Evolutionary conservation across 176 grass and related monocot species (phyloP), one percentile per base, ranked within the genome.

Genomic region (Oryza glaberrima): DNA sequence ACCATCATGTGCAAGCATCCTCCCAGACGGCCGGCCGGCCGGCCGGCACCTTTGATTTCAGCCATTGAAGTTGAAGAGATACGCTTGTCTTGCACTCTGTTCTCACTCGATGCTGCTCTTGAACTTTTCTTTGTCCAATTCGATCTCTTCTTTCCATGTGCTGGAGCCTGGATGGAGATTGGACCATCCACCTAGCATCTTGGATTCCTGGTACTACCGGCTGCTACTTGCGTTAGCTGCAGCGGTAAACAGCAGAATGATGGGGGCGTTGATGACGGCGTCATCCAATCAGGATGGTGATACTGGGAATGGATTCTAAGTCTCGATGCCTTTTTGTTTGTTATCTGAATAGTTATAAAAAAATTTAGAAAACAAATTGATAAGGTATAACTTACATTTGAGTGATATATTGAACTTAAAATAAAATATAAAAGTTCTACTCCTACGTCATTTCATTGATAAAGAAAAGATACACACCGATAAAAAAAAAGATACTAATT

Each of bases 21-120:
- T 72, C 20, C 5, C 43, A 66, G 68, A 6, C 20, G 17, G 58
- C 58, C 58, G 58, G 58, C 58, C 58, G 58, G 58, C 58, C 58
- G 58, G 19, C 54, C 19, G n/a, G 58, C 58, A 22, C 58, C 20
- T 23, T 63, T n/a, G 3, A 23, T 63, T 63, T 1, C 8, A 63
- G 58, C 8, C 46, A 65, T 67, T 43, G 63, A 17, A 40, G 72
- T 67, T 43, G 63, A 17, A 40, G 72, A 68, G 72, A 84, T 76
- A 52, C 72, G 15, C 72, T 84, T 30, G 82, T 69, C 72, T 19
- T 12, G 60, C 44, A 0, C 23, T 43, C 9, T 4, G 46, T 84
- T 14, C 25, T 25, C 9, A 54, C 46, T 7, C 5, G 6, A 20
- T 77, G 11, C 4, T 20, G 82, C n/a, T 19, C 2, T 52, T 40